Percentiles rank a stretch among this genome's conserved stretches.
Conservation (phyloP, 192 early-diverging fungal genomes). For the Coemansia sp. region DNA sequence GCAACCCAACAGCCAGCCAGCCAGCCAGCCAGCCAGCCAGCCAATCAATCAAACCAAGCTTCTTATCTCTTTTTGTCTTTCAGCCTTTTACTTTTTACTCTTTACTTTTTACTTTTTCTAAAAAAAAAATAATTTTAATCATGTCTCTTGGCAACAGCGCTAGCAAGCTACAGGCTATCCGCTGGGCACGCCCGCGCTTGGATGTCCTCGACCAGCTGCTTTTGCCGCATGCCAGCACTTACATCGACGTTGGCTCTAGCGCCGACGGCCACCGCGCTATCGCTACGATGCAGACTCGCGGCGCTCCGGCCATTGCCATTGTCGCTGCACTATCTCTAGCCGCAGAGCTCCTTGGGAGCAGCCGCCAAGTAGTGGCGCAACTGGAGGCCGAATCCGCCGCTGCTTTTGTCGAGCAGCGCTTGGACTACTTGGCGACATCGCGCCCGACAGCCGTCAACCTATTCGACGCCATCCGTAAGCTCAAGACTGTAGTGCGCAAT, state of each 20-base stretch:
- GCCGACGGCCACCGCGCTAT: constrained; percentile 84
- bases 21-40: too few relatives aligned
- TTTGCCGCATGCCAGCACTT: constrained; percentile 82
- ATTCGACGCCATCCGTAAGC: constrained; percentile 75
- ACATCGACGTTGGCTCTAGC: constrained; percentile 64
- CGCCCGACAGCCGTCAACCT: constrained; percentile 97
- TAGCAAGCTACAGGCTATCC: constrained; percentile 43
- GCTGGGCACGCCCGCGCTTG: constrained; percentile 57
- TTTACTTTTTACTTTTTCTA: neutral
- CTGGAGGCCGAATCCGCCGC: constrained; percentile 33
- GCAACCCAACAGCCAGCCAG: neutral
- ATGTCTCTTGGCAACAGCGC: neutral
- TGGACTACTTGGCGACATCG: constrained; percentile 84
- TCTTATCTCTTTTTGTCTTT: constrained; percentile 7
- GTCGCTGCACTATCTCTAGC: constrained; percentile 90
- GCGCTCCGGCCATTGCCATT: constrained; percentile 97
- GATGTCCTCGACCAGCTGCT: constrained; percentile 89
- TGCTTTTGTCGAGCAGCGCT: constrained; percentile 58
- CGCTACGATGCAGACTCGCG: constrained; percentile 89
- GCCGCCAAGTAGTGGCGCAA: constrained; percentile 5
- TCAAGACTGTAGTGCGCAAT: constrained; percentile 23
- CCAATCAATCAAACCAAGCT: neutral
- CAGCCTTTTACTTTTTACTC: too few relatives aligned
- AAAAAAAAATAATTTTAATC: neutral
- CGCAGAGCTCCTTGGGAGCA: constrained; percentile 60